Conservation (phyloP, 2,329 filamentous ascomycete species). For the Chrysosporium queenslandicum region DNA sequence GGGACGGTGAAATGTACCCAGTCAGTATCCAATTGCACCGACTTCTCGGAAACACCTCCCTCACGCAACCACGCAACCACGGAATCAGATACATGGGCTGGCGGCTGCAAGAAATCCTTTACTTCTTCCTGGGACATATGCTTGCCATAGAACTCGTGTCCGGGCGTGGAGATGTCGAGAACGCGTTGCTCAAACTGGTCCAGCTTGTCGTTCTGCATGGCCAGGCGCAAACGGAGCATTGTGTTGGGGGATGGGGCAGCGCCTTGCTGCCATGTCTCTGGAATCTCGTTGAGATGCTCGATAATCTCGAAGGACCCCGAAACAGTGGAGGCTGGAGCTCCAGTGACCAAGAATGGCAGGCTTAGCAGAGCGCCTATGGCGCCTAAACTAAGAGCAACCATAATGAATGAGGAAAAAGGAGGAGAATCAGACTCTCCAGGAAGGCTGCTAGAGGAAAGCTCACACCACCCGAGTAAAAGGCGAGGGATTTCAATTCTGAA, state of each 20-base stretch:
- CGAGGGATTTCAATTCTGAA: not conserved
- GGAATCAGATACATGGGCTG: slow-evolving; percentile 38
- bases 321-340: slow-evolving; percentile 10
- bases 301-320: slow-evolving; percentile 1
- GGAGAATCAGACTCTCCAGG: not conserved
- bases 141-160: slow-evolving; percentile 49
- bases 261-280: slow-evolving; percentile 28
- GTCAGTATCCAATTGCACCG: slow-evolving; percentile 45
- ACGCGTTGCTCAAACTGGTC: slow-evolving; percentile 49
- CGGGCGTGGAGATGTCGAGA: slow-evolving; percentile 53
- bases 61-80: slow-evolving; percentile 48
- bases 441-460: not conserved
- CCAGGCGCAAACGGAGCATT: slow-evolving; percentile 41
- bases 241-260: slow-evolving; percentile 27
- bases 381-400: slow-evolving; percentile 12
- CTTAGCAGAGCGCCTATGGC: slow-evolving; percentile 14
- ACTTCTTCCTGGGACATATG: slow-evolving; percentile 54
- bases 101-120: slow-evolving; percentile 45
- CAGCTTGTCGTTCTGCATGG: slow-evolving; percentile 41
- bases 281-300: slow-evolving; percentile 21
- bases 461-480: not conserved
- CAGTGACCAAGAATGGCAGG: slow-evolving; percentile 10
- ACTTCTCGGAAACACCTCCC: slow-evolving; percentile 39
- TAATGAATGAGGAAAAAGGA: not conserved
- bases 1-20: slow-evolving; percentile 48